These are phyloP conservation scores for Multifurca ochricompacta DNA, from an alignment of 768 basidiomycete species.

Conservation along the genomic window DNA sequence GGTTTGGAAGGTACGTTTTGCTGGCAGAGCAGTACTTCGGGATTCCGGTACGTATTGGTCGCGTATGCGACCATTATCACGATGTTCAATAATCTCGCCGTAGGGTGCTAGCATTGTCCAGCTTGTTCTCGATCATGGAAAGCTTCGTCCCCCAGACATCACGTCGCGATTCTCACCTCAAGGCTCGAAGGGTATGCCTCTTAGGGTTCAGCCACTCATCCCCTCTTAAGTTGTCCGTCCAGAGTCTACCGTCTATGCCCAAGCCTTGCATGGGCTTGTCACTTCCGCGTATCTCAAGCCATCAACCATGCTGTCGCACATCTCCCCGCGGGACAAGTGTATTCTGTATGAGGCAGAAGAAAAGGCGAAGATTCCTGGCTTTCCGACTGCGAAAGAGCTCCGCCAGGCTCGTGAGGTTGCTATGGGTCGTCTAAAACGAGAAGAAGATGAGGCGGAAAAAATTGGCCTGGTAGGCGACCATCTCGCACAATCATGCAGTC, in stretches of 20 bases:
- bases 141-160: constrained; percentile 70
- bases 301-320: constrained; percentile 67
- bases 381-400: constrained; percentile 76
- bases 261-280: constrained; percentile 65
- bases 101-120: constrained; percentile 75
- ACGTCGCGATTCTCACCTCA: constrained; percentile 40
- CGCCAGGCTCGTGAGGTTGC: constrained; percentile 64
- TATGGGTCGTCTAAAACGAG: constrained; percentile 50
- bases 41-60: constrained; percentile 44
- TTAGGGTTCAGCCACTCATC: background rate
- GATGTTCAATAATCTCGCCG: background rate
- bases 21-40: constrained; percentile 68
- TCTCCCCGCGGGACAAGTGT: constrained; percentile 72
- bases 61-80: background rate
- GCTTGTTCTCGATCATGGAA: constrained; percentile 76
- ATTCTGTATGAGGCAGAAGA: constrained; percentile 79
- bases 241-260: constrained; percentile 42
- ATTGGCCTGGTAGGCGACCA: constrained; percentile 53
- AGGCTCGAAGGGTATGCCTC: constrained; percentile 49
- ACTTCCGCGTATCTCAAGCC: constrained; percentile 67
- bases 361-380: constrained; percentile 61
- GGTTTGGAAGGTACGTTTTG: constrained; percentile 79
- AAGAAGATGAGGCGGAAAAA: constrained; percentile 68
- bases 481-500: background rate
- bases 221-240: constrained; percentile 21